Base-by-base conservation (phyloP, 2,329 filamentous ascomycete genomes). In the Aspergillus sp. region DNA sequence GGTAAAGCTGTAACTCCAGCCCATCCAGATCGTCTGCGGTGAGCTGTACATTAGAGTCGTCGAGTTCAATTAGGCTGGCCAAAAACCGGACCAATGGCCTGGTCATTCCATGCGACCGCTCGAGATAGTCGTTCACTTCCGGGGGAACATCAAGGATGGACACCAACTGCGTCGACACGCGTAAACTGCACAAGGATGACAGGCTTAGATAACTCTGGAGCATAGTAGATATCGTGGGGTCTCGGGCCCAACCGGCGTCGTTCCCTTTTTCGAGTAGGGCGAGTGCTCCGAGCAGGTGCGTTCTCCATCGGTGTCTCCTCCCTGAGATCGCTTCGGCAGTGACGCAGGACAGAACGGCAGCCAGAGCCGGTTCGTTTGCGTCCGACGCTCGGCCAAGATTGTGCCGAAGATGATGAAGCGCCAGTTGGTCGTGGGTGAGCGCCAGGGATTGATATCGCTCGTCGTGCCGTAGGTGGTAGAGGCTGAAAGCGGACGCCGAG, bases 1-100 rank as follows among this genome's bases (percentile, higher is more conserved):
- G 35, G 16, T 48, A 45, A 6, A 60, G 42, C 17, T 58, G 49
- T 5, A 55, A 32, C 33, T 60, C 53, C 2, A 60, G 43, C 0
- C 39, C 34, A 33, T 59, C 54, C 3, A 60, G 40, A 6, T 53
- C 42, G 4, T 43, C 39, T 8, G 27, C 19, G 1, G 42, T 39
- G 0, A 46, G 30, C 1, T 29, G 17, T 1, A 38, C 36, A 3
- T 47, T 30, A 2, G 42, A 43, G 5, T 54, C 51, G 19, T 49
- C 46, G n/a, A 52, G 35, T 19, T 38, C 29, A 4, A 40, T 52
- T n/a, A 53, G 45, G 6, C 41, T 33, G 3, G 47, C 49, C 5
- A 52, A 41, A 13, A 42, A 42, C 15, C 49, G 48, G 7, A 54
- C 40, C 2, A 54, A 39, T 6, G 43, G 42, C n/a, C 37, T 32